Percentiles rank a stretch among this genome's conserved stretches.
These are phyloP conservation scores for Aspergillus panamensis DNA, from an alignment of 495 filamentous ascomycete species.

Conservation along the genomic window DNA sequence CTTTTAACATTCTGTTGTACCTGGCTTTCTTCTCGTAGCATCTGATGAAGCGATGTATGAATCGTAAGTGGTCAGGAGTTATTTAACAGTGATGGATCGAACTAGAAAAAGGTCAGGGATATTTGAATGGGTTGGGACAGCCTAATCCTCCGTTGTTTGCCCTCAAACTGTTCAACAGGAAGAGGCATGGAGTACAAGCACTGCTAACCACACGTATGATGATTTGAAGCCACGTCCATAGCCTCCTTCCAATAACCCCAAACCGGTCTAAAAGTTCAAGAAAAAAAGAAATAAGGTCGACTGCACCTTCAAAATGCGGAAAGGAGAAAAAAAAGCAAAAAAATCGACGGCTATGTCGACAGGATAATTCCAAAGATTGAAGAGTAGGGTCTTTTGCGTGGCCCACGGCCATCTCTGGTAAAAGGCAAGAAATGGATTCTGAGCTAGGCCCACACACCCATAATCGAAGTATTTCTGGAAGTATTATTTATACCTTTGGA, in stretches of 20 bases:
- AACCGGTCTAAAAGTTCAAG: too few relatives aligned
- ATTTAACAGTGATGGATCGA: too few relatives aligned
- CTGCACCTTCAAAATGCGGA: neutral
- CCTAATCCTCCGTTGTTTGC: too few relatives aligned
- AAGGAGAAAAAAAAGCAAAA: constrained; percentile 1
- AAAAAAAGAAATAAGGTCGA: neutral
- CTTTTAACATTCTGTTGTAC: neutral
- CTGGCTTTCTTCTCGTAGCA: neutral
- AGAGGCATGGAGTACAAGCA: too few relatives aligned
- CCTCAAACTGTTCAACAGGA: too few relatives aligned
- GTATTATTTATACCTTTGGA: constrained; percentile 3
- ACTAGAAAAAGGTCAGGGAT: too few relatives aligned
- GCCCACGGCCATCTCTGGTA: constrained; percentile 22
- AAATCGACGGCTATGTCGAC: constrained; percentile 18
- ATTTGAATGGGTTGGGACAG: too few relatives aligned
- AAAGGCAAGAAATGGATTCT: constrained; percentile 22
- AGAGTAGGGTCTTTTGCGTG: constrained; percentile 20
- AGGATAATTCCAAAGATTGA: constrained; percentile 17
- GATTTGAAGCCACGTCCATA: too few relatives aligned
- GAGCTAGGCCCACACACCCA: constrained; percentile 21
- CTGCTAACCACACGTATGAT: too few relatives aligned
- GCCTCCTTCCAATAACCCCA: too few relatives aligned
- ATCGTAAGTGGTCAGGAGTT: too few relatives aligned
- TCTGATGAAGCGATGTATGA: too few relatives aligned
- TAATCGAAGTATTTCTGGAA: neutral